Conservation (phyloP, 2,329 filamentous ascomycete species). For the Calonectria pauciramosa region DNA sequence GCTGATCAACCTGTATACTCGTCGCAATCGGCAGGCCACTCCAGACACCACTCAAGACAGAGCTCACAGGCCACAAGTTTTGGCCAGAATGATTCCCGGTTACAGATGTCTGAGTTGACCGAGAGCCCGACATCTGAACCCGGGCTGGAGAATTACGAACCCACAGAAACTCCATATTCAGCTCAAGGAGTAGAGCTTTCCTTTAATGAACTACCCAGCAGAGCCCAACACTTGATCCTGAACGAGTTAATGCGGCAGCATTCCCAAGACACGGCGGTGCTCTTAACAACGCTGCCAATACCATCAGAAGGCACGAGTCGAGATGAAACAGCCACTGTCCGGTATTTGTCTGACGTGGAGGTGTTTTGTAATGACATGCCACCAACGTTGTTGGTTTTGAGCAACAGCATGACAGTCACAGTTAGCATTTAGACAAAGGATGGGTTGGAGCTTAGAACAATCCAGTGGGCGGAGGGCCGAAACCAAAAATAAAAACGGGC, state of each 20-base stretch:
- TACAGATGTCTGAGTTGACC: slow-evolving; percentile 61
- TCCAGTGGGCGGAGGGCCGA: background rate
- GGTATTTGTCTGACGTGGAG: slow-evolving; percentile 84
- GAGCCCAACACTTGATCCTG: slow-evolving; percentile 87
- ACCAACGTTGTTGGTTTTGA: slow-evolving; percentile 83
- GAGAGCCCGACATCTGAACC: slow-evolving; percentile 53
- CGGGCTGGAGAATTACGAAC: slow-evolving; percentile 41
- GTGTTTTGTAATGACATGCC: slow-evolving; percentile 83
- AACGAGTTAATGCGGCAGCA: slow-evolving; percentile 85
- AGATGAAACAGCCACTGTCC: slow-evolving; percentile 77
- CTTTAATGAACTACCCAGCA: slow-evolving; percentile 88
- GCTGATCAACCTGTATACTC: slow-evolving; percentile 55
- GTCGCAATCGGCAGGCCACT: slow-evolving; percentile 45
- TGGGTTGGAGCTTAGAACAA: background rate
- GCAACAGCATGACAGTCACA: slow-evolving; percentile 92
- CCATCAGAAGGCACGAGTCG: slow-evolving; percentile 82
- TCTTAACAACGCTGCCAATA: slow-evolving; percentile 87
- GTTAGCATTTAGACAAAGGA: slow-evolving; percentile 70
- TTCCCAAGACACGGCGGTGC: slow-evolving; percentile 79
- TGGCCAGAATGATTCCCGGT: slow-evolving; percentile 51
- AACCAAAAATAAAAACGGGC: background rate
- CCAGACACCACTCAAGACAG: slow-evolving; percentile 53
- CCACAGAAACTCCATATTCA: slow-evolving; percentile 61
- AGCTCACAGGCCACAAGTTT: slow-evolving; percentile 52
- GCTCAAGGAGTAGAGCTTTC: slow-evolving; percentile 77